These are phyloP conservation scores for Penicillium psychrosexuale DNA, from an alignment of 2,329 filamentous ascomycete genomes.

Conservation along the genomic window DNA sequence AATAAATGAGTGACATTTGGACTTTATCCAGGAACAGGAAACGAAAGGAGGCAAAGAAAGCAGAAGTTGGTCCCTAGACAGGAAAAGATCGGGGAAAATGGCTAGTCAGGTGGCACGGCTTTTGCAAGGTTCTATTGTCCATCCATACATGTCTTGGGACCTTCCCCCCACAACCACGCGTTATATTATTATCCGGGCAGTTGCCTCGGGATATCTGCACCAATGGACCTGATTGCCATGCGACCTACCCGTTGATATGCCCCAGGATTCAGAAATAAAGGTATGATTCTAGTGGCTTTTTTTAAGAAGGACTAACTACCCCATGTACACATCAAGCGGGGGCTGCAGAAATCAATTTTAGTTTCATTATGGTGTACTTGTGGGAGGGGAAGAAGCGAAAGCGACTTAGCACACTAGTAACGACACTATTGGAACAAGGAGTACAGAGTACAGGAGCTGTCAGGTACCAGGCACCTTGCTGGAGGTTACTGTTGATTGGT, in stretches of 20 bases:
- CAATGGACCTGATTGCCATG: background rate
- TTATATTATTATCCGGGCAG: background rate
- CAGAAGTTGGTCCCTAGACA: background rate
- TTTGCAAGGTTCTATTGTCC: background rate
- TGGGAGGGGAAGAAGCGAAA: background rate
- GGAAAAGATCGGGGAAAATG: background rate
- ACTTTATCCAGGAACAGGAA: background rate
- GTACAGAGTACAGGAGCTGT: background rate
- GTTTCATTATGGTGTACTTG: background rate
- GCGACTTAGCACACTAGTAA: background rate
- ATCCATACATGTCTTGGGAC: background rate
- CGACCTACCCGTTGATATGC: background rate
- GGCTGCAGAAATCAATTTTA: background rate
- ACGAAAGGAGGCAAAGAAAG: background rate
- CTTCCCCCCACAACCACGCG: background rate
- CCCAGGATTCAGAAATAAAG: background rate
- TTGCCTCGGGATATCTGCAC: background rate
- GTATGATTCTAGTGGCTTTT: background rate
- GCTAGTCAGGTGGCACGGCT: slow-evolving; percentile 3
- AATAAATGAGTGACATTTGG: slow-evolving; percentile 7
- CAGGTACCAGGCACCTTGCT: background rate
- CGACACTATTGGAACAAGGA: background rate
- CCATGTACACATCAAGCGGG: background rate
- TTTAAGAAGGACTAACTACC: background rate
- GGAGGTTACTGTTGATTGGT: background rate